Base-by-base conservation (phyloP, 352 stramenopile genomes). In the Blastocystis sp. region DNA sequence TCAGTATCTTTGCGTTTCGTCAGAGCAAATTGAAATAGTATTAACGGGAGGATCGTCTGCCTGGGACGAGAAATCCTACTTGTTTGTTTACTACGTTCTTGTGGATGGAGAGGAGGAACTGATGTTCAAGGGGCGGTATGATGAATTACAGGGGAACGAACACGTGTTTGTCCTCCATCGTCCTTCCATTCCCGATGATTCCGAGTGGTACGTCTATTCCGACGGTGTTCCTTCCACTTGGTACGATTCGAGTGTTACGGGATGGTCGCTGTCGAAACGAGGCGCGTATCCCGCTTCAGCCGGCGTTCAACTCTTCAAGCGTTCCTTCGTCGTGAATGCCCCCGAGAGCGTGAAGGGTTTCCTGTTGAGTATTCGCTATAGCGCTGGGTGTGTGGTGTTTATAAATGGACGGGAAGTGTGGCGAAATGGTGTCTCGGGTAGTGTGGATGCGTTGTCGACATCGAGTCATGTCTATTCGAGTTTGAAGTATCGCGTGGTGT, bases 271-370 rank as follows among this genome's bases (percentile, higher is more conserved):
- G 29, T 40, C 44, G 0, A 46, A 11, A 6, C 24, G 27, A 4
- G 69, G 69, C 9, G 16, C 44, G 34, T 81, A 63, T 51, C 11
- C 46, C 24, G 21, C 69, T 2, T 81, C 48, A 7, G 42, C 69
- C 27, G 63, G 63, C 40, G 40, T 81, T 29, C 69, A 81, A 29
- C 32, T 81, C 42, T 81, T 63, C 46, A 81, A 81, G 48, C 32
- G 56, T 1, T 48, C 53, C 8, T 51, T 81, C 36, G 4, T 14
- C 29, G 16, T 81, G 32, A 9, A 29, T 29, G 61, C 69, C 0
- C 53, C 63, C 14, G 34, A 40, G 18, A 32, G 63, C 21, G 51
- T 81, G 21, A 24, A 40, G 0, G 69, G 69, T 18, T 81, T 81
- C 40, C 24, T 81, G 6, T 27, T 81, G 18, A 63, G 42, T 9